Base-by-base conservation (phyloP, 345 rosid genomes). In the Boechera stricta region DNA sequence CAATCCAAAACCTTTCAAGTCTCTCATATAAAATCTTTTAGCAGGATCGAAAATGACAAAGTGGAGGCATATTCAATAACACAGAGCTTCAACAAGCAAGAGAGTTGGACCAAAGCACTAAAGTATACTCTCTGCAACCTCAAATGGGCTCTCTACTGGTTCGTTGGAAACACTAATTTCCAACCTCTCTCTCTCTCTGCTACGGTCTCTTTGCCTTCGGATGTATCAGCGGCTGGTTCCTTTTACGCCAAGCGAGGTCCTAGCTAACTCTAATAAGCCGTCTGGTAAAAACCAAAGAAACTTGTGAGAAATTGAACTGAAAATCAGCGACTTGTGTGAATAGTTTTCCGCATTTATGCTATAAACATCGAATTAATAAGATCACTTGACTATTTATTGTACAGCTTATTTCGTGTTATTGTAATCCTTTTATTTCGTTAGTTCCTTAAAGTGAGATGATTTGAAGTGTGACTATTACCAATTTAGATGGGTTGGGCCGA, bases 101-200 rank as follows among this genome's bases (percentile, higher is more conserved):
- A 92, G 85, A 91, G 90, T 67, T 95, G 99, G 99, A 94, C 99
- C 45, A 95, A 91, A 83, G 98, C 99, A 58, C 85, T 92, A 5
- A 92, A 95, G 79, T 92, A 95, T 76, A 95, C 98, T 13, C 91
- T 95, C 33, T 91, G 92, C 82, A 86, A 95, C 84, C 79, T 95
- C 78, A 95, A 95, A 77, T 89, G 98, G 98, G 94, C 97, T 63
- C 97, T 95, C 41, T 87, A 82, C 75, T 95, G 98, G 99, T 95
- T 95, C 66, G 82, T 88, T 63, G 97, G 98, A 32, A 92, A 86
- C 76, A 95, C 99, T 11, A 92, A 91, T 77, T 91, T 91, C 72
- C 98, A 95, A 83, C 90, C 98, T 13, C 88, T 87, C 24, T 21
- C 24, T 21, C 24, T 21, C 44, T 81, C 88, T 12, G 75, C 87